Evolutionary conservation across 1,284 basidiomycete species (phyloP), one percentile per base, ranked within the genome.

Genomic region (Trichosporon sp.): DNA sequence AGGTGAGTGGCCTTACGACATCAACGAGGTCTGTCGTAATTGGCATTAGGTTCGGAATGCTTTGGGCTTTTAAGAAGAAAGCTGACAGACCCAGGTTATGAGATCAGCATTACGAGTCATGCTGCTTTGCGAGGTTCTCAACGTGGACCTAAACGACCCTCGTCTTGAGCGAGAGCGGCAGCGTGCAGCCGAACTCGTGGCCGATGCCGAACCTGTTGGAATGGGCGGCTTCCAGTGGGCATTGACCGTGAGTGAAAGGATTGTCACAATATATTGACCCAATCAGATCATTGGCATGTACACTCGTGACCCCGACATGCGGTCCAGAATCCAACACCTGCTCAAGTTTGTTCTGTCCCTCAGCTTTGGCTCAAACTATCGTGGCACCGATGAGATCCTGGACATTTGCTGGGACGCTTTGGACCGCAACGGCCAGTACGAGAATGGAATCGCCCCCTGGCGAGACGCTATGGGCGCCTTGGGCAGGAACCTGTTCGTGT

Each of bases 381-480:
- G 64, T 14, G 65, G 65, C 0, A 67, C 72, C 11, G 70, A 72
- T n/a, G 71, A 71, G 48, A 73, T 75, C 54, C 59, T 75, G 19
- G 56, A 51, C 7, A 59, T 69, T 4, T 75, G 74, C 46, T 75
- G 74, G 74, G 68, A 65, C 35, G 68, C 70, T 21, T 43, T 71
- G 48, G 72, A 73, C 43, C 63, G 56, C 31, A 72, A 71, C 65
- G 72, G 72, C 19, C 37, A 35, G 4, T 75, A 75, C 54, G 66
- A 72, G 43, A 68, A 73, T 31, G 74, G 74, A 14, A 75, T 75
- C 35, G 74, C 74, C 4, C 74, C 74, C 12, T 75, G 74, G 74
- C 68, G 74, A 4, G 74, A 73, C 65, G 72, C 72, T 10, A 66
- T 71, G 69, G 67, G 54, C 40, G 70, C 70, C 4, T 31, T 71